Conservation (phyloP, 108 stramenopile genomes). For the Fragilariopsis cylindrus region DNA sequence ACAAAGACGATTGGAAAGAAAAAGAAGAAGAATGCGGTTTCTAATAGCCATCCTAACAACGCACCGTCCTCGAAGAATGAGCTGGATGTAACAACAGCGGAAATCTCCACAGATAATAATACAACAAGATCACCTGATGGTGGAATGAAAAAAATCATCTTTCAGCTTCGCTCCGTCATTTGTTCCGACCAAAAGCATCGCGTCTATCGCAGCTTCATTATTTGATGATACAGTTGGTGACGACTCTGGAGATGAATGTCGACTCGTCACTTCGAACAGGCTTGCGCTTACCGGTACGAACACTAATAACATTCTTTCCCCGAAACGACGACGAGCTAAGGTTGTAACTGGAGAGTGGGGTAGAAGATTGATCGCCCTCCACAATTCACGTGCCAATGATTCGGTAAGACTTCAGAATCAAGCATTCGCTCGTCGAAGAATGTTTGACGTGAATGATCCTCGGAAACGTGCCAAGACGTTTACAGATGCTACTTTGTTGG, state of each 20-base stretch:
- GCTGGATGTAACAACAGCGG: no score
- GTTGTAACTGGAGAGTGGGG: slow-evolving; percentile 11
- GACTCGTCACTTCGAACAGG: neutral
- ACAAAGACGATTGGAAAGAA: neutral
- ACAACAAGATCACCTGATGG: neutral
- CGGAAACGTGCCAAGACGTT: slow-evolving; percentile 28
- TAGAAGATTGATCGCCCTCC: slow-evolving; percentile 20
- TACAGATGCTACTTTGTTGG: slow-evolving; percentile 41
- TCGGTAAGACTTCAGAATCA: slow-evolving; percentile 28
- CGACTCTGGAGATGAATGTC: neutral
- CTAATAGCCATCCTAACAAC: neutral
- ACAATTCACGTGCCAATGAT: slow-evolving; percentile 4
- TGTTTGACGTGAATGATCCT: slow-evolving; percentile 27
- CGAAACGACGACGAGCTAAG: neutral
- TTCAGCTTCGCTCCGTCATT: slow-evolving; percentile 29
- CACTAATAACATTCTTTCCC: neutral
- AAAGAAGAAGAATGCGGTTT: neutral
- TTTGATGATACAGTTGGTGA: neutral
- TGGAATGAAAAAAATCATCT: neutral
- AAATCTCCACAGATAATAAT: no score
- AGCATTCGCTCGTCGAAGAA: slow-evolving; percentile 8
- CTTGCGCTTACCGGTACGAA: neutral
- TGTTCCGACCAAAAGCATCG: slow-evolving; percentile 3
- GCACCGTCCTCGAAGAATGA: neutral
- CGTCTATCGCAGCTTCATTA: neutral